Conservation (phyloP, 2,329 filamentous ascomycete genomes). For the Aspergillus sp. region DNA sequence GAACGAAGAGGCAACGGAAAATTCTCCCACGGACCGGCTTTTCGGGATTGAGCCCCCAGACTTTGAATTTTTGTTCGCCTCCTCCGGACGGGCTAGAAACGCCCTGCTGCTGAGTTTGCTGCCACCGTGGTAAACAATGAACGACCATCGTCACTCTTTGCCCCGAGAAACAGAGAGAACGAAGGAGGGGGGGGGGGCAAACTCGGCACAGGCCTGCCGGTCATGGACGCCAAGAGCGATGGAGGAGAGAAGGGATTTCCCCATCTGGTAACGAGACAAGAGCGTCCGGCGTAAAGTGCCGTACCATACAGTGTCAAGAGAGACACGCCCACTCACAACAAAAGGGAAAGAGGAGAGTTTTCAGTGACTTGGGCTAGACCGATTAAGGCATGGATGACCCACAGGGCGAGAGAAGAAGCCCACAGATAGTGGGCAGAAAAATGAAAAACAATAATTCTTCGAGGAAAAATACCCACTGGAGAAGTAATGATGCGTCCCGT, state of each 20-base stretch:
- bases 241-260: constrained; percentile 19
- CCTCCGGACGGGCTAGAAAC: not conserved
- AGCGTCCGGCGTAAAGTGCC: constrained; percentile 23
- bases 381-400: constrained; percentile 15
- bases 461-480: constrained; percentile 17
- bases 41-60: not conserved
- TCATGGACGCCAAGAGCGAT: constrained; percentile 19
- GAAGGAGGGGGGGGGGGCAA: constrained; percentile 24
- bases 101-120: not conserved
- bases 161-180: constrained; percentile 18
- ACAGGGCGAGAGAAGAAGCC: constrained; percentile 20
- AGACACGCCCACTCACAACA: not conserved
- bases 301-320: constrained; percentile 17
- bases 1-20: constrained; percentile 1
- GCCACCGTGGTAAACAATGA: not conserved
- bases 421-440: constrained; percentile 19
- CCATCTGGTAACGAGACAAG: constrained; percentile 21
- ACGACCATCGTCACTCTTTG: not conserved
- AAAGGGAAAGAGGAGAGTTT: constrained; percentile 27
- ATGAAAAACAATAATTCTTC: constrained; percentile 18
- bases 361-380: constrained; percentile 19
- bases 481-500: constrained; percentile 25
- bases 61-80: constrained; percentile 3
- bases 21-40: constrained; percentile 2
- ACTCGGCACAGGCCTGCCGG: constrained; percentile 32